Base-by-base conservation (phyloP, 768 basidiomycete genomes). In the Leccinum ochraceum region DNA sequence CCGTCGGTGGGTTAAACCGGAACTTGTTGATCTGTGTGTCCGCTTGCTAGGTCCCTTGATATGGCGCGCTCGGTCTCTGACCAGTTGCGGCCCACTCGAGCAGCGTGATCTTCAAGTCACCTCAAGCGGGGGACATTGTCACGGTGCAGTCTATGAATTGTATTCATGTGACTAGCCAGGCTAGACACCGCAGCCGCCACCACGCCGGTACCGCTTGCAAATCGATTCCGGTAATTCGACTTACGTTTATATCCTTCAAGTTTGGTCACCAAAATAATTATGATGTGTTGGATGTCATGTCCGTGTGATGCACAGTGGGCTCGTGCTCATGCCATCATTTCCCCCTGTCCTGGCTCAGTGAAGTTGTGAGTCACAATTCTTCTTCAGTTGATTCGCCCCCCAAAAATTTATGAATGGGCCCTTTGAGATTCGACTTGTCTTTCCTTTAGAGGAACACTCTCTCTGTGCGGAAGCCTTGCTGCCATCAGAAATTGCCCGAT, bases 261-360 rank as follows among this genome's bases (percentile, higher is more conserved):
- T 26, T 44, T 54, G 60, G 51, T 55, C 68, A 55, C 54, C 51
- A 32, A 57, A 58, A 44, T 37, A 59, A 46, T 56, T 44, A 54
- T 37, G 50, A 67, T 57, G 58, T 60, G 59, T 37, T 69, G 61
- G 24, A 60, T 62, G 70, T 72, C 68, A 70, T 72, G 57, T 72
- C 70, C 69, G 70, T 61, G 65, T 63, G 54, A 30, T 30, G 30
- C 54, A 61, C 58, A 46, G n/a, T 54, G 57, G 49, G 42, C 53
- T 60, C 36, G 54, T 34, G 53, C 39, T 61, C 30, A 22, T 53
- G 56, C 48, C 54, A 46, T 46, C 44, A 60, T 61, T 54, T 48
- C 22, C 30, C 34, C 54, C 26, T 37, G 22, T 54, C 42, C 16
- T 49, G 54, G 53, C 26, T 62, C 44, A 28, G 49, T 58, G 49